Evolutionary conservation across 2,329 filamentous ascomycete genomes (phyloP).

Genomic region (Cladosporium phlei): DNA sequence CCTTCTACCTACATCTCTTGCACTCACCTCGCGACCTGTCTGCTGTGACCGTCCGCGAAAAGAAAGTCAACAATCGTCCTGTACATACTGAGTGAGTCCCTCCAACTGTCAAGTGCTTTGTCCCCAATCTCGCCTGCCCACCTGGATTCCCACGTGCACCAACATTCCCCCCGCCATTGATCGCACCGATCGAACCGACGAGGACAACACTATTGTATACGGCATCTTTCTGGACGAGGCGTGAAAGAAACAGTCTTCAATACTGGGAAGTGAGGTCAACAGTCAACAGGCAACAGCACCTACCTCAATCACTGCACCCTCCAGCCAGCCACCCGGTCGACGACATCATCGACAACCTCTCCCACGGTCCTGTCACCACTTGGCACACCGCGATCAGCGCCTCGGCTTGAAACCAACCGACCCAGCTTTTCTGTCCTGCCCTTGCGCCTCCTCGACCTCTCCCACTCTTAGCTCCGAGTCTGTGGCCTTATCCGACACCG

Average conservation of each 20-base stretch:
- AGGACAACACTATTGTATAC: no score
- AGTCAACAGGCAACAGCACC: no score
- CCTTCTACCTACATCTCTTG: slow-evolving; percentile 1
- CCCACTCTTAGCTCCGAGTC: background rate
- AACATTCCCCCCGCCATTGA: slow-evolving; percentile 2
- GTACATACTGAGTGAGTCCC: no score
- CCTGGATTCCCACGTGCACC: slow-evolving; percentile 8
- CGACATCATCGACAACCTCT: slow-evolving; percentile 1
- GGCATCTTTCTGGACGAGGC: no score
- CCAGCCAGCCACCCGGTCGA: background rate
- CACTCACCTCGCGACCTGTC: slow-evolving; percentile 2
- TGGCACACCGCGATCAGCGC: no score
- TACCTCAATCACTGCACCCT: no score
- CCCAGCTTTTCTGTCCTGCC: slow-evolving; percentile 8
- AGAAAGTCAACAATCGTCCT: no score
- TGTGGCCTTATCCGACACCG: slow-evolving; percentile 1
- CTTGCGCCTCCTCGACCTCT: slow-evolving; percentile 4
- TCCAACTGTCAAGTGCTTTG: no score
- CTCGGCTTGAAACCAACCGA: slow-evolving; percentile 3
- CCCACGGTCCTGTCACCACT: no score
- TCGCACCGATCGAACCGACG: slow-evolving; percentile 11
- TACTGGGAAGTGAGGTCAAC: no score
- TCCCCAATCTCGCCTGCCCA: no score
- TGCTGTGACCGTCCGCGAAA: slow-evolving; percentile 6
- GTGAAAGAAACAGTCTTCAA: no score